Evolutionary conservation across 345 rosid species (phyloP), one percentile per base, ranked within the genome.

Genomic region (Eucalyptus dawsonii): DNA sequence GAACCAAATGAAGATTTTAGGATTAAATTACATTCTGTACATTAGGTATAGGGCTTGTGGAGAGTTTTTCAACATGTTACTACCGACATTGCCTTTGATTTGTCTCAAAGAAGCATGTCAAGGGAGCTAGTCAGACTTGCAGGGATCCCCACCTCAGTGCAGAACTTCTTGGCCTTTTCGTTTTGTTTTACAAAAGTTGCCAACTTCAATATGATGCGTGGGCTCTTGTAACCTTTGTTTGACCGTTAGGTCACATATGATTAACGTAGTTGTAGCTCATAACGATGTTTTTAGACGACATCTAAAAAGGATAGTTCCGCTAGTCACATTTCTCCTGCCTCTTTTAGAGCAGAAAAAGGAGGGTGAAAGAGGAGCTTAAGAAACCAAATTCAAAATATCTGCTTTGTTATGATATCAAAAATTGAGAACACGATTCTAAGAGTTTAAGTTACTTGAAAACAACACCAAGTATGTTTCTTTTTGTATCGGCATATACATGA

Each of bases 391-490:
- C 25, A 9, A 72, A 72, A 17, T 72, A 72, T 34, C 14, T 2
- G 4, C 25, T 19, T 4, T 17, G 24, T 17, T 72, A 34, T 0
- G 4, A 19, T 17, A 72, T 72, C 13, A 19, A 3, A 10, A 9
- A 17, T 37, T 19, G 44, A 34, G 7, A 4, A 17, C 0, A 1
- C 0, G 9, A 5, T 5, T 37, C 27, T 19, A 40, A 72, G 37
- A 37, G 27, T 21, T 72, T 72, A 37, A 72, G 45, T 1, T 37
- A 72, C 7, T 22, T 72, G 45, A 72, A 10, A 72, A 19, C 8
- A 21, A 4, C 5, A 10, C 14, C 0, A 31, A 5, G 45, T 11
- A 34, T 37, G 6, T 72, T 10, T 34, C 25, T 34, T 72, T 72
- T 17, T 3, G 22, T 56, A 37, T 34, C 1, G 3, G 4, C 25